Evolutionary conservation across 2,329 filamentous ascomycete species (phyloP).

Genomic region (Ceratocystis harringtonii): DNA sequence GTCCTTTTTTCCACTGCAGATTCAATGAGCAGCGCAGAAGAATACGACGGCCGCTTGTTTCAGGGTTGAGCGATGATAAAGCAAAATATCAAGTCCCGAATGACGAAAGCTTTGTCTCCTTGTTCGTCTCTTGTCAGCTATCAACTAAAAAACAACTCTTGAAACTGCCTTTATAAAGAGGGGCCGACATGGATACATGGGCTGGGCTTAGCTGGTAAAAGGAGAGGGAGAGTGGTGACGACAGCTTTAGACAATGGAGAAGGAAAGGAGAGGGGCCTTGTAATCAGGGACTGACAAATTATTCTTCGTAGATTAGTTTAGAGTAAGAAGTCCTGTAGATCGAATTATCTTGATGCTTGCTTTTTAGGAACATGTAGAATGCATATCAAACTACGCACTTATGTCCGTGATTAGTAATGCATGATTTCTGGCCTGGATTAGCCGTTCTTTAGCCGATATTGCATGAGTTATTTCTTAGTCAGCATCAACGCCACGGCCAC

Average conservation of each 20-base stretch:
- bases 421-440: background rate
- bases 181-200: background rate
- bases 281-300: background rate
- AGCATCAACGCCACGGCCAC: background rate
- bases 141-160: slow-evolving; percentile 23
- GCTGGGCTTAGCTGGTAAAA: background rate
- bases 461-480: background rate
- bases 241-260: background rate
- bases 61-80: background rate
- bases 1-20: background rate
- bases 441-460: background rate
- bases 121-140: slow-evolving; percentile 32
- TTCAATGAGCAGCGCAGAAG: background rate
- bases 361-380: background rate
- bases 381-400: background rate
- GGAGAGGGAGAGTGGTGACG: background rate
- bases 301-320: background rate
- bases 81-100: background rate
- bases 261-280: background rate
- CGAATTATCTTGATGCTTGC: background rate
- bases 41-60: slow-evolving; percentile 8
- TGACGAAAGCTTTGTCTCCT: slow-evolving; percentile 34
- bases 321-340: background rate
- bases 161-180: background rate
- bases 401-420: background rate